phyloP scores from a whole-genome alignment of 306 rosid genomes.

The Rubus idaeus region DNA sequence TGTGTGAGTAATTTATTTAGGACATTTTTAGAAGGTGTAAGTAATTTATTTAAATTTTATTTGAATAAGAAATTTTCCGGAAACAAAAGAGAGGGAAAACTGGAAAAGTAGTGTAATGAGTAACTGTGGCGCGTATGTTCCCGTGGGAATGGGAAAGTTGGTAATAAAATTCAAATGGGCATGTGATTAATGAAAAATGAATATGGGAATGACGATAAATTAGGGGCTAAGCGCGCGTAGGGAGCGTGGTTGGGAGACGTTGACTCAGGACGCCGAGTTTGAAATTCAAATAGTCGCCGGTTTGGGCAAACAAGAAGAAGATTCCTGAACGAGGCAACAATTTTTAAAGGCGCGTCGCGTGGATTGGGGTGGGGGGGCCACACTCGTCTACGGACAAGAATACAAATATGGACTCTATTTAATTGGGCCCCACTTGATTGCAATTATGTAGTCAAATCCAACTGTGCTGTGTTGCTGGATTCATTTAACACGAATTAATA shows the following conservation, averaged over 20 bases:
- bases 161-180: not conserved
- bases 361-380: not conserved
- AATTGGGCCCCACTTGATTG: not conserved
- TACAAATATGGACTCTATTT: not conserved
- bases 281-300: slow-evolving; percentile 29
- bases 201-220: not conserved
- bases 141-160: not conserved
- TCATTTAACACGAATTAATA: not conserved
- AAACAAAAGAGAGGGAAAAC: not conserved
- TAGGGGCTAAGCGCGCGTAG: not conserved
- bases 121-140: not conserved
- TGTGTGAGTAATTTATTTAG: too few species aligned
- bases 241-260: slow-evolving; percentile 5
- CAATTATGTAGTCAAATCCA: slow-evolving; percentile 7
- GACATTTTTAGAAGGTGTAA: too few species aligned
- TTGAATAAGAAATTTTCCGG: not conserved
- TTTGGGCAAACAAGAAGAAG: not conserved
- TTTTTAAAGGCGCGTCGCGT: not conserved
- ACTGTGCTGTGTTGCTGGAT: slow-evolving; percentile 4
- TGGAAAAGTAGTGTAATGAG: not conserved
- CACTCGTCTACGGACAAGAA: not conserved
- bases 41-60: too few species aligned
- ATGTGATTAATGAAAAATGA: not conserved
- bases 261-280: slow-evolving; percentile 55
- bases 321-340: slow-evolving; percentile 40